Conservation (phyloP, 352 stramenopile genomes). For the Phytophthora tubulina region DNA sequence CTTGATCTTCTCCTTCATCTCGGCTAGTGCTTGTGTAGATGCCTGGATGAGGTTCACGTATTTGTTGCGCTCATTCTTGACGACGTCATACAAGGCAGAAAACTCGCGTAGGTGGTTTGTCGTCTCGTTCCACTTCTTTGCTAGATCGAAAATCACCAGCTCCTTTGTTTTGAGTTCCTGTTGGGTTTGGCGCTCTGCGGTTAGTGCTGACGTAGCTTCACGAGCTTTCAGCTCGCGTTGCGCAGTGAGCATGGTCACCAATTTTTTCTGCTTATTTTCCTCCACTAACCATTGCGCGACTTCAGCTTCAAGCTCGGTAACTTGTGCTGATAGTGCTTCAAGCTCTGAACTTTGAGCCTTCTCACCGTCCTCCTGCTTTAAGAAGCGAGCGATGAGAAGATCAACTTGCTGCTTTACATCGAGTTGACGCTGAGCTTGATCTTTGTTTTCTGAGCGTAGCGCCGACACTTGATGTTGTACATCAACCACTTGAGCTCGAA, state of each 20-base stretch:
- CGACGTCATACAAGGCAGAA: slow-evolving; percentile 94
- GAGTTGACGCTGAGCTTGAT: slow-evolving; percentile 65
- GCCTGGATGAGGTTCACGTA: slow-evolving; percentile 96
- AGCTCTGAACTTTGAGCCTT: slow-evolving; percentile 75
- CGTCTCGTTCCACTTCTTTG: slow-evolving; percentile 95
- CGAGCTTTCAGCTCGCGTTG: slow-evolving; percentile 93
- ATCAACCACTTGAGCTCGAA: slow-evolving; percentile 84
- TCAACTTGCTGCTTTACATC: slow-evolving; percentile 94
- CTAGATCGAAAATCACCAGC: slow-evolving; percentile 93
- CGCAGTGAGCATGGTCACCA: slow-evolving; percentile 88
- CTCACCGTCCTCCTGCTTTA: slow-evolving; percentile 89
- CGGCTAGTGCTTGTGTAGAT: slow-evolving; percentile 90
- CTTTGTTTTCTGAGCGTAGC: slow-evolving; percentile 74
- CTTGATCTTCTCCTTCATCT: slow-evolving; percentile 98
- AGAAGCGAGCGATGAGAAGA: slow-evolving; percentile 88
- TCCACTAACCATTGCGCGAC: slow-evolving; percentile 90
- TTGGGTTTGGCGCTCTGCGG: slow-evolving; percentile 85
- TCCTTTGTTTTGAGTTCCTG: slow-evolving; percentile 95
- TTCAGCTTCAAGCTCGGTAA: slow-evolving; percentile 82
- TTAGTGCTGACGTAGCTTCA: slow-evolving; percentile 80
- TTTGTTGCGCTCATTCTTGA: slow-evolving; percentile 97
- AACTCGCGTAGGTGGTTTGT: slow-evolving; percentile 95
- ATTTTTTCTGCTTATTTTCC: slow-evolving; percentile 90
- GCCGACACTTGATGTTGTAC: slow-evolving; percentile 73
- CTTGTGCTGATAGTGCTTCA: slow-evolving; percentile 64